Base-by-base conservation (phyloP, 106 monocot species). In the Acorus calamus region DNA sequence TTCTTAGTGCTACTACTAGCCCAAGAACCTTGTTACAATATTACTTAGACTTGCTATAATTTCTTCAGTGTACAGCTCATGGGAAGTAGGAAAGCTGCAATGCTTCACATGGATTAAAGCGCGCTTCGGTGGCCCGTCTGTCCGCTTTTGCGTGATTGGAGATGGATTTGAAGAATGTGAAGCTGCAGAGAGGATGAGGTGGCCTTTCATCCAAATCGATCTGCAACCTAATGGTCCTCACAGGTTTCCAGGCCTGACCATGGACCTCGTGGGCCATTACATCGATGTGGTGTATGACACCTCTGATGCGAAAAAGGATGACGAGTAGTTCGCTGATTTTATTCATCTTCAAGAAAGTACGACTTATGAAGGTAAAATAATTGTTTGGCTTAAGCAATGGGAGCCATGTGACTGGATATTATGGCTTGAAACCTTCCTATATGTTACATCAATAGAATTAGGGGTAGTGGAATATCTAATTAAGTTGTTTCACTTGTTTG, bases 141-240 rank as follows among this genome's bases (percentile, higher is more conserved):
- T 82, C 10, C 76, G 73, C 12, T 94, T 94, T 65, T 94, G 94
- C 70, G 94, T 73, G 46, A 87, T 96, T 55, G 94, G 94, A 68
- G 94, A 96, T 57, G 94, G 90, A 3, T 52, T 55, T 49, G 94
- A 96, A 73, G 94, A 96, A 74, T 85, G 90, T 28, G 47, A 55
- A n/a, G 94, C 87, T 42, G 94, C 94, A 42, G 56, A 84, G 65
- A 70, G 60, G 42, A 82, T 96, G 87, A 56, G 57, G 8, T 90
- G 94, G 94, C 90, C 94, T 4, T 90, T 90, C 56, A 70, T 96
- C 49, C 77, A 83, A 57, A 78, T 96, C 4, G 94, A 90, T 63
- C 59, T 87, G 5, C 66, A 28, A 4, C 89, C 86, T 2, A 62
- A 58, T 62, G 82, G 71, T 3, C 60, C 66, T 56, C 79, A 80